Base-by-base conservation (phyloP, 805 yeast species). In the Cyberlindnera americana region DNA sequence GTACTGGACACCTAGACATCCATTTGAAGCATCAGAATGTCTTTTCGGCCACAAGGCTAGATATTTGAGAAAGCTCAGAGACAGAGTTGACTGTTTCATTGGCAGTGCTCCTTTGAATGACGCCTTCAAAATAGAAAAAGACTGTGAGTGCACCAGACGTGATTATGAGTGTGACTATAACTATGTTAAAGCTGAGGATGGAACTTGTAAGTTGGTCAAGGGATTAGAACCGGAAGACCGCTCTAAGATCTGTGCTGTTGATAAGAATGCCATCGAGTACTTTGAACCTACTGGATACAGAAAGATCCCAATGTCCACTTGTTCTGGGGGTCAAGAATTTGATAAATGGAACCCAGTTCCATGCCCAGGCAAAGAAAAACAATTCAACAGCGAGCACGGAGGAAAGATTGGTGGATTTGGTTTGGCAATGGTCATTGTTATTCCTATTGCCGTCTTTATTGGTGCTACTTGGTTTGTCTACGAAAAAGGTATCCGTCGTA, bases 81-180 rank as follows among this genome's bases (percentile, higher is more conserved):
- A 78, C 2, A 75, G 75, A 15, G 70, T 69, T 24, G 64, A 68
- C 46, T 93, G 95, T 61, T 84, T 78, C 53, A 80, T 87, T 42
- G 75, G 69, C 33, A 42, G 46, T 43, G 75, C 76, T 23, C 78
- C 83, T 22, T 65, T 85, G 34, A 59, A 66, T 14, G 67, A 72
- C 11, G 88, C 84, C 0, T 74, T 69, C 56, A 74, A 70, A 48
- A 64, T 74, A 12, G 61, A 72, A 8, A 69, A 77, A 47, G 80
- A 85, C 57, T 93, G 99, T 63, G 56, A 81, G 1, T 93, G 99
- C 65, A 73, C 91, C 0, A 75, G 96, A 62, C 73, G 74, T 35
- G 99, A 91, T 56, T 93, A 69, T 56, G 99, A 93, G 62, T 93
- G 99, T 73, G 99, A 93, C 60, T 88, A 78, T 65, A 90, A 90